These are phyloP conservation scores for Russula sp. DNA, from an alignment of 768 basidiomycete genomes.

Conservation along the genomic window DNA sequence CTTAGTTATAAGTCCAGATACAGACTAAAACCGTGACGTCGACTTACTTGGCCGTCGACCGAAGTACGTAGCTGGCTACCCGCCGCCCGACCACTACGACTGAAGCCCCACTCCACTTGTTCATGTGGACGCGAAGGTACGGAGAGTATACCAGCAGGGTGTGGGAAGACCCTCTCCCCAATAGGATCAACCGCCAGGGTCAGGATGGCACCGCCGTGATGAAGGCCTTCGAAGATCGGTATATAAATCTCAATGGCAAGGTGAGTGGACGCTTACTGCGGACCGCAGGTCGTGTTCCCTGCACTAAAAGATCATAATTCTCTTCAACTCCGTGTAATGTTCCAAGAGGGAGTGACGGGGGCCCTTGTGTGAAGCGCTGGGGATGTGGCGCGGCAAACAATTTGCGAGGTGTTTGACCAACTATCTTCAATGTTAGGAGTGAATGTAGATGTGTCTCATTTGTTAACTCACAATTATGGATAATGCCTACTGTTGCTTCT, in stretches of 20 bases:
- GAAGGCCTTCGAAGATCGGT: conserved; percentile 39
- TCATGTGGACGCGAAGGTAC: conserved; percentile 60
- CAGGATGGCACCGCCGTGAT: conserved; percentile 40
- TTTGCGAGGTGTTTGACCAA: conserved; percentile 89
- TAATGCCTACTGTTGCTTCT: conserved; percentile 90
- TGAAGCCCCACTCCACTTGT: conserved; percentile 59
- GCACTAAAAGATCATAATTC: conserved; percentile 64
- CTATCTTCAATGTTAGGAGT: conserved; percentile 33
- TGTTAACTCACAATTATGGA: conserved; percentile 75
- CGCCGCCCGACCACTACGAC: conserved; percentile 31
- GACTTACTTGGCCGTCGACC: conserved; percentile 53
- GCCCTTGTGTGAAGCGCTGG: conserved; percentile 60
- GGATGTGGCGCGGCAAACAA: conserved; percentile 78
- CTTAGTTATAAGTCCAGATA: conserved; percentile 2
- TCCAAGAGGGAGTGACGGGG: conserved; percentile 66
- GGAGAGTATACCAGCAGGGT: conserved; percentile 50
- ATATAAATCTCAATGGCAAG: neutral
- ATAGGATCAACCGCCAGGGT: conserved; percentile 52
- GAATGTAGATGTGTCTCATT: neutral
- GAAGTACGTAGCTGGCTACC: conserved; percentile 55
- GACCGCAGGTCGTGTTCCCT: conserved; percentile 44
- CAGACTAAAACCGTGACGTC: conserved; percentile 2
- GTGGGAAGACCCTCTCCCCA: conserved; percentile 57
- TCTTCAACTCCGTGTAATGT: conserved; percentile 75
- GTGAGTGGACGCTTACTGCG: conserved; percentile 40